Conservation (phyloP, 2,329 filamentous ascomycete genomes). For the Cladobotryum protrusum region DNA sequence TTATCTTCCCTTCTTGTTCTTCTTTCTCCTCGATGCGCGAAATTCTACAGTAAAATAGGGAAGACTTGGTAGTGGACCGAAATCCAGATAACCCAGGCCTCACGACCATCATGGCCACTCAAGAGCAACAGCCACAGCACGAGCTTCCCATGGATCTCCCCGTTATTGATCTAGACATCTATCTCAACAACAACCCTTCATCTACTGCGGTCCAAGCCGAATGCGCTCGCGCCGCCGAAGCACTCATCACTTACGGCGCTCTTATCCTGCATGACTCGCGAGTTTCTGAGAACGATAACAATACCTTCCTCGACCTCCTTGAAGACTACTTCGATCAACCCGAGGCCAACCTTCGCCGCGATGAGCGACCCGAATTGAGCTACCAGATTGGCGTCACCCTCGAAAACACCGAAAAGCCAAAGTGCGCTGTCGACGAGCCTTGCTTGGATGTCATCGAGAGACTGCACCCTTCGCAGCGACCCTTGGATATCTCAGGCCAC, state of each 20-base stretch:
- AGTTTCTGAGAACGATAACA: slow-evolving; percentile 50
- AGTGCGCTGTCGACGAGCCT: slow-evolving; percentile 56
- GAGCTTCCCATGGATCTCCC: slow-evolving; percentile 47
- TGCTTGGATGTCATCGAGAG: slow-evolving; percentile 52
- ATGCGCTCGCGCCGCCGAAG: slow-evolving; percentile 47
- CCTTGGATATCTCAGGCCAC: slow-evolving; percentile 52
- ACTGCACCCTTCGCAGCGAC: slow-evolving; percentile 48
- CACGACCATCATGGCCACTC: slow-evolving; percentile 4
- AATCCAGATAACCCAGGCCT: neutral
- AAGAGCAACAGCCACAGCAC: neutral
- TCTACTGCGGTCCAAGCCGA: slow-evolving; percentile 43
- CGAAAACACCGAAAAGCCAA: slow-evolving; percentile 57
- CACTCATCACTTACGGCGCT: slow-evolving; percentile 54
- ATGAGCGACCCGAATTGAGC: slow-evolving; percentile 52
- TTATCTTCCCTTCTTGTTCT: neutral
- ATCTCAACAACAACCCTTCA: slow-evolving; percentile 38
- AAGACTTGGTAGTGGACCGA: no score
- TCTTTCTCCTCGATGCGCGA: neutral
- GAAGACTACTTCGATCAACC: slow-evolving; percentile 60
- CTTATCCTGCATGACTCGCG: slow-evolving; percentile 55
- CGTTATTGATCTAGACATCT: slow-evolving; percentile 53
- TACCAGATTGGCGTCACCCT: slow-evolving; percentile 59
- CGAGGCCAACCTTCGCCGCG: slow-evolving; percentile 35
- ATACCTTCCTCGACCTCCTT: slow-evolving; percentile 53
- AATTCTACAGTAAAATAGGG: no score